phyloP scores from a whole-genome alignment of 768 basidiomycete genomes.

The Boletus sp. region DNA sequence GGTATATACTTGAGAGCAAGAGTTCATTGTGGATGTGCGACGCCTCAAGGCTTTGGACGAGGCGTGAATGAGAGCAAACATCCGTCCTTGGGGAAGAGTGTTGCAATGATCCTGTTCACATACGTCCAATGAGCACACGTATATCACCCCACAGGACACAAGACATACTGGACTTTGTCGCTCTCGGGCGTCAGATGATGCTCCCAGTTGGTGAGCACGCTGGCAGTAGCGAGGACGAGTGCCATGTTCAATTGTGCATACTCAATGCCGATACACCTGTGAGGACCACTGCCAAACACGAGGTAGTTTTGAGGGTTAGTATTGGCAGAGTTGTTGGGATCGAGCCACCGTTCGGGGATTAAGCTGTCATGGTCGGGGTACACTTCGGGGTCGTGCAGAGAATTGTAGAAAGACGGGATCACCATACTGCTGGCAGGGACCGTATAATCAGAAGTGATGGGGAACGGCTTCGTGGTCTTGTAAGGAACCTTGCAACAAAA shows the following conservation, averaged over 20 bases:
- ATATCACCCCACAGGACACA: not conserved
- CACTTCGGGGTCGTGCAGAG: conserved; percentile 83
- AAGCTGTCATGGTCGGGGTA: conserved; percentile 86
- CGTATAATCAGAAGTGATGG: conserved; percentile 86
- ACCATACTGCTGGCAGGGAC: conserved; percentile 91
- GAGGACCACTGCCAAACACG: conserved; percentile 91
- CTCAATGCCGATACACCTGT: conserved; percentile 88
- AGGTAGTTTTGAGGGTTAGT: conserved; percentile 91
- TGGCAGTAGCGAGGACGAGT: conserved; percentile 80
- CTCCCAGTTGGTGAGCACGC: conserved; percentile 77
- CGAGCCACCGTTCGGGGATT: conserved; percentile 90
- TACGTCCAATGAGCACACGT: not conserved
- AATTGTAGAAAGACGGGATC: conserved; percentile 91
- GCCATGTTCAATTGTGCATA: conserved; percentile 92
- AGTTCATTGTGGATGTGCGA: not conserved
- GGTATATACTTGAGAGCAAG: conserved; percentile 1
- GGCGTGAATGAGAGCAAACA: conserved; percentile 77
- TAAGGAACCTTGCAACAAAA: conserved; percentile 76
- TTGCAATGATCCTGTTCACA: conserved; percentile 78
- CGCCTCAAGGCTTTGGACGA: conserved; percentile 35
- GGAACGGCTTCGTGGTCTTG: conserved; percentile 83
- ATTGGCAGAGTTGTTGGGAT: conserved; percentile 73
- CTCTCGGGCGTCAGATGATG: conserved; percentile 80
- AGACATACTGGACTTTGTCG: conserved; percentile 75
- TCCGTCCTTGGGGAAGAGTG: conserved; percentile 93